Evolutionary conservation across 2,329 filamentous ascomycete genomes (phyloP), one percentile per base, ranked within the genome.

Genomic region (Talaromyces verruculosus): DNA sequence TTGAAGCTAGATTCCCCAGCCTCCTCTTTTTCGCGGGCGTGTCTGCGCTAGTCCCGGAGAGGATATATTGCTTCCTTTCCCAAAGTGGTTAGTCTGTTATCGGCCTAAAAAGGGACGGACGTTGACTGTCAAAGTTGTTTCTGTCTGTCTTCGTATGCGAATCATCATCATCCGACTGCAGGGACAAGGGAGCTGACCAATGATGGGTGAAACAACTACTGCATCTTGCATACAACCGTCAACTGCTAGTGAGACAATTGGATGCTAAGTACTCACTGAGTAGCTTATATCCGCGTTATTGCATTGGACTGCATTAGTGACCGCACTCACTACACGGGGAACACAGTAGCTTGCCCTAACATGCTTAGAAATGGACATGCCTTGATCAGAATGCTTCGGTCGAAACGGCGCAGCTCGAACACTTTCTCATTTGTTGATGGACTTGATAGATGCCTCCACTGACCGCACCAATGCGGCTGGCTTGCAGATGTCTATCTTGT

Each of bases 51-150:
- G 51, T 58, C 62, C 62, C 5, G 30, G 58, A 35, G 0, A 43
- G 62, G 62, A 25, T 58, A 64, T 64, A 64, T 64, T 58, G 51
- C 33, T 57, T 60, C 45, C 22, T 60, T 60, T 15, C 57, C 39
- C 2, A 60, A 60, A 43, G 22, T 1, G 30, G 53, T 22, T 57
- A 39, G 53, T 39, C n/a, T 22, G 19, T 10, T 2, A 3, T 57
- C 33, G 30, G 13, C 8, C 0, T 49, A 22, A 28, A 28, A 49
- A 49, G 19, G 8, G 49, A 33, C 49, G 2, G 15, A 53, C 10
- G 7, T 22, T 22, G 10, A 22, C 43, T 10, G 25, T 30, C 15
- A 10, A 51, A 30, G 25, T 17, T 33, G 8, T 8, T 33, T 33
- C 49, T 22, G 8, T 19, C 17, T 35, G 8, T 55, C 13, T 35